Base-by-base conservation (phyloP, 31 red algal genomes). In the Odonthalia washingtoniensis region DNA sequence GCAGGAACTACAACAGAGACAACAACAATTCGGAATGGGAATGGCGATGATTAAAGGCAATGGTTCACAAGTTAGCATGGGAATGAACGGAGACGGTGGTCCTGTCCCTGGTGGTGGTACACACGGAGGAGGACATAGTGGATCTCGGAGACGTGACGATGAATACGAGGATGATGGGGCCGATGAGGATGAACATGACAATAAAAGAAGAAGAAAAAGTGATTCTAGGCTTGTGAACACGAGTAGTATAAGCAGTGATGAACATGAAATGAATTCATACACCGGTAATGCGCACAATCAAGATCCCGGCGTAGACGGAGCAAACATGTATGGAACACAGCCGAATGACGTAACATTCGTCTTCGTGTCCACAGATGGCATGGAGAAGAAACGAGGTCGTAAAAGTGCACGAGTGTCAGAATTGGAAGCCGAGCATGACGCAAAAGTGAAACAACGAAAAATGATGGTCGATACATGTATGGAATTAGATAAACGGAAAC, bases 301-400 rank as follows among this genome's bases (percentile, higher is more conserved):
- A n/a, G n/a, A n/a, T n/a, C n/a, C n/a, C n/a, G n/a, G n/a, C n/a
- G n/a, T n/a, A n/a, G n/a, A n/a, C n/a, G n/a, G n/a, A n/a, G n/a
- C n/a, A n/a, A n/a, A n/a, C n/a, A n/a, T n/a, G n/a, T n/a, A n/a
- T n/a, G n/a, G n/a, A n/a, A n/a, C n/a, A n/a, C n/a, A n/a, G n/a
- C n/a, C n/a, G n/a, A 84, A 78, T 1, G 91, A 93, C 70, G 79
- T 93, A 14, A 88, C 77, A 0, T 93, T 93, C 46, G 72, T 69
- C 2, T 93, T 93, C 84, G 91, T 93, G 2, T 93, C 91, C 31
- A 93, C 91, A 28, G 75, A 70, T 4, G 91, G 91, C 1, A 83
- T 93, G 84, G 84, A 93, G 78, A 93, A 88, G 84, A 87, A 88
- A 60, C 49, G 91, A 12, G 91, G 91, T 31, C 65, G 91, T 21